Evolutionary conservation across 345 rosid genomes (phyloP).

Genomic region (Erucastrum elatum): DNA sequence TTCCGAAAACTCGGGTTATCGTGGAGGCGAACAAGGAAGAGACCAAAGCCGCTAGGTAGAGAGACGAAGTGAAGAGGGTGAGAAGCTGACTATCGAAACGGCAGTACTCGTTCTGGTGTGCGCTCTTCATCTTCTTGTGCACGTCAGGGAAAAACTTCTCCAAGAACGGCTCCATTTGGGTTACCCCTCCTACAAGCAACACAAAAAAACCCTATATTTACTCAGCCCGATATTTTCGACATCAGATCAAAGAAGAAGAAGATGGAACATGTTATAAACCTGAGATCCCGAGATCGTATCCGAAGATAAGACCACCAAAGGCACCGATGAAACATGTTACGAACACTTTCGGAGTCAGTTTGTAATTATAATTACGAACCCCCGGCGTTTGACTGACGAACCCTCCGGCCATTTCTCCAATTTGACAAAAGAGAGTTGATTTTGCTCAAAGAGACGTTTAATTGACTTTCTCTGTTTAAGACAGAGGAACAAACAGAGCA

Average conservation of each 20-base stretch:
- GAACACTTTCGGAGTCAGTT: slow-evolving; percentile 58
- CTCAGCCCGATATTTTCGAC: not conserved
- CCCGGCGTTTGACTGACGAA: slow-evolving; percentile 39
- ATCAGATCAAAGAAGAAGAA: not conserved
- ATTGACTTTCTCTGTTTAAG: slow-evolving; percentile 25
- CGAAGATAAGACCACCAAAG: slow-evolving; percentile 81
- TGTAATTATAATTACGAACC: slow-evolving; percentile 47
- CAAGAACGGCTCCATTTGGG: too few relatives aligned
- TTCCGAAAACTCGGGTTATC: too few relatives aligned
- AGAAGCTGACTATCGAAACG: too few relatives aligned
- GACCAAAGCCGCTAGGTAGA: too few relatives aligned
- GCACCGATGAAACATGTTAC: slow-evolving; percentile 72
- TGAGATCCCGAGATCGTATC: slow-evolving; percentile 83
- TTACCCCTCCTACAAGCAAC: too few relatives aligned
- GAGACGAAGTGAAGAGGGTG: too few relatives aligned
- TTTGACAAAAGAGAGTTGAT: not conserved
- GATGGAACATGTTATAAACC: slow-evolving; percentile 33
- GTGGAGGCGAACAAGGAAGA: too few relatives aligned
- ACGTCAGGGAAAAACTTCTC: too few relatives aligned
- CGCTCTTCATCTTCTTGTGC: too few relatives aligned
- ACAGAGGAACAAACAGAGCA: slow-evolving; percentile 23
- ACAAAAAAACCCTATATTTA: not conserved
- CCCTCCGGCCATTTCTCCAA: slow-evolving; percentile 52
- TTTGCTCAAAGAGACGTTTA: slow-evolving; percentile 9
- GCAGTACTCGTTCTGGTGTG: too few relatives aligned